These are phyloP conservation scores for Solanum clarkiae DNA, from an alignment of 257 asterid species.

Conservation along the genomic window DNA sequence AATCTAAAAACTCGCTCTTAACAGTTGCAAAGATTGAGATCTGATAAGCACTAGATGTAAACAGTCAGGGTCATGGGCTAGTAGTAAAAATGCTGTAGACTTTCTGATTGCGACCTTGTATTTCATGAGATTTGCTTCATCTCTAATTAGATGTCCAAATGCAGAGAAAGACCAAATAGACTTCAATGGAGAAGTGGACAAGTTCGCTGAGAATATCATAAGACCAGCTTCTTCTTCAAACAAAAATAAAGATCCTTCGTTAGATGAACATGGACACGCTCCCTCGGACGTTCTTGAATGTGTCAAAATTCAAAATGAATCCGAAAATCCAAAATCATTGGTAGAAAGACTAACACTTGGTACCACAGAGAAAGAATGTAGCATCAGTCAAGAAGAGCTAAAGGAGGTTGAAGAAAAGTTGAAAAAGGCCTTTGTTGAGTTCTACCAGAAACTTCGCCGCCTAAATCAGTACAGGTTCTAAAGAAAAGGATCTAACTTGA, in stretches of 20 bases:
- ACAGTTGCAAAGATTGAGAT: neutral
- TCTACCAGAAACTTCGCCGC: conserved; percentile 34
- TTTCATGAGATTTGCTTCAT: neutral
- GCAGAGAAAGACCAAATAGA: neutral
- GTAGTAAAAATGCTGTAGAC: neutral
- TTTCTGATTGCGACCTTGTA: neutral
- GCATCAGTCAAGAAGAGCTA: conserved; percentile 32
- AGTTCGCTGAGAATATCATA: neutral
- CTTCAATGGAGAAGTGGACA: neutral
- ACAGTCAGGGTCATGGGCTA: neutral
- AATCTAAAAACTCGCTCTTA: neutral
- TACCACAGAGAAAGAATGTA: conserved; percentile 19
- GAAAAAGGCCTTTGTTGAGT: conserved; percentile 32
- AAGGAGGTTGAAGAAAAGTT: conserved; percentile 33
- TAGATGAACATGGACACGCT: conserved; percentile 5
- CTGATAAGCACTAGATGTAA: rapidly evolving
- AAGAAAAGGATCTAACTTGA: neutral
- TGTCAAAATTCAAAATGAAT: conserved; percentile 22
- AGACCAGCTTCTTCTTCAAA: neutral
- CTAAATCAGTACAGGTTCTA: conserved; percentile 41
- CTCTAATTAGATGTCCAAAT: neutral
- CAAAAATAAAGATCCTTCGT: neutral
- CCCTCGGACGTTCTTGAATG: conserved; percentile 22
- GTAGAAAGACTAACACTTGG: conserved; percentile 26
- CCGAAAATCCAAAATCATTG: conserved; percentile 28